phyloP scores from a whole-genome alignment of 345 rosid genomes.

The Turritis glabra region DNA sequence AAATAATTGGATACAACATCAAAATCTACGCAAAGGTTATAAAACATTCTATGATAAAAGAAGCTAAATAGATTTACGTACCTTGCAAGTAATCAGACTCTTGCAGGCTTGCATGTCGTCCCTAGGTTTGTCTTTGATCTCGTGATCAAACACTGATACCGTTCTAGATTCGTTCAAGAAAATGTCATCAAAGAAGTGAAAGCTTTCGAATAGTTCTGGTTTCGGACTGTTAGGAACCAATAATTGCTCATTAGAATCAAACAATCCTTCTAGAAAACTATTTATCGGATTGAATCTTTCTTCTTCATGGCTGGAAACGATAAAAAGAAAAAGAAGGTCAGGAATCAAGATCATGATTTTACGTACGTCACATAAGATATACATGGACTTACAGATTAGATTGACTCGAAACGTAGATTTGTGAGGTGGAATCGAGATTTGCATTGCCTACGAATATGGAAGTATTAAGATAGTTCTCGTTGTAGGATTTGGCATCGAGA shows the following conservation, averaged over 20 bases:
- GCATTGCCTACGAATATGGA: not conserved
- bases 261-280: conserved; percentile 28
- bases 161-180: conserved; percentile 22
- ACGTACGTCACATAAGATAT: not conserved
- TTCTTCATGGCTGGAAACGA: conserved; percentile 9
- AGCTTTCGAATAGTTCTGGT: conserved; percentile 24
- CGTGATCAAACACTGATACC: conserved; percentile 13
- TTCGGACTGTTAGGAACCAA: conserved; percentile 6
- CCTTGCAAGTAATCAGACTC: conserved; percentile 23
- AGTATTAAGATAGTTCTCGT: conserved; percentile 17
- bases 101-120: conserved; percentile 14
- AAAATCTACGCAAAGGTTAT: not conserved
- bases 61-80: not conserved
- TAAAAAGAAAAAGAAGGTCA: not conserved
- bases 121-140: not conserved
- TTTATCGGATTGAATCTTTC: not conserved
- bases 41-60: not conserved
- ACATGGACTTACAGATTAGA: conserved; percentile 48
- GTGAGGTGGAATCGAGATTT: conserved; percentile 48
- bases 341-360: conserved; percentile 10
- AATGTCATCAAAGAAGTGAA: conserved; percentile 30
- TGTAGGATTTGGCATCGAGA: conserved; percentile 39
- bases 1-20: conserved; percentile 32
- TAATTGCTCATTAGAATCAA: conserved; percentile 24
- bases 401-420: conserved; percentile 51